Base-by-base conservation (phyloP, 805 yeast genomes). In the Wickerhamiella bombiphila region DNA sequence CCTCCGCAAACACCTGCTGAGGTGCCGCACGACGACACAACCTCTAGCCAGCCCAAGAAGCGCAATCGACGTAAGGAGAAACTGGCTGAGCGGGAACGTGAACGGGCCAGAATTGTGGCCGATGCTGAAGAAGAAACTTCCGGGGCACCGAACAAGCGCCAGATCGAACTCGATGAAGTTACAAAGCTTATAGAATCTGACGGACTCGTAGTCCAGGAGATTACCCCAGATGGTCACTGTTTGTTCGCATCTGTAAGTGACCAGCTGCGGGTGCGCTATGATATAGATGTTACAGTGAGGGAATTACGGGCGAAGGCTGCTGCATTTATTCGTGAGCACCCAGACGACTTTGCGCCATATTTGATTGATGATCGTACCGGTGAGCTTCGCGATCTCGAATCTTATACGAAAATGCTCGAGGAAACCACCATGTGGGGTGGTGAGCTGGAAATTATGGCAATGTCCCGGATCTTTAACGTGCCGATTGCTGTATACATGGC, bases 361-460 rank as follows among this genome's bases (percentile, higher is more conserved):
- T 58, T 88, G 46, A 76, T 83, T 51, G 93, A 82, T 54, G 95
- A 83, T 47, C 63, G 60, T 11, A 78, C 86, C 1, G 66, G 76
- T 64, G 61, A 69, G 5, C 47, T 81, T 42, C 66, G 68, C 35
- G 79, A 80, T 45, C 58, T 86, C 21, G 76, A 70, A 28, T 71
- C 70, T 17, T 91, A 91, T 55, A 69, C 81, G 3, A 56, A 63
- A 3, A 77, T 75, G 44, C 65, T 88, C 41, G 79, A 70, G 42
- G 63, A 56, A n/a, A 82, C 94, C 0, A 75, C 93, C 0, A 71
- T 80, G 65, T 88, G 98, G 98, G 98, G 98, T 19, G 91, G 94
- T 6, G 96, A 91, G 50, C 64, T 83, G 63, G 98, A 88, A 61
- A 74, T 88, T 15, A 57, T 81, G 52, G 95, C 96, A 0, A 63